A percentile compares a stretch with the other conserved stretches of the same genome.
These are phyloP conservation scores for Aciculoconidium aculeatum DNA, from an alignment of 805 yeast genomes.

Conservation along the genomic window DNA sequence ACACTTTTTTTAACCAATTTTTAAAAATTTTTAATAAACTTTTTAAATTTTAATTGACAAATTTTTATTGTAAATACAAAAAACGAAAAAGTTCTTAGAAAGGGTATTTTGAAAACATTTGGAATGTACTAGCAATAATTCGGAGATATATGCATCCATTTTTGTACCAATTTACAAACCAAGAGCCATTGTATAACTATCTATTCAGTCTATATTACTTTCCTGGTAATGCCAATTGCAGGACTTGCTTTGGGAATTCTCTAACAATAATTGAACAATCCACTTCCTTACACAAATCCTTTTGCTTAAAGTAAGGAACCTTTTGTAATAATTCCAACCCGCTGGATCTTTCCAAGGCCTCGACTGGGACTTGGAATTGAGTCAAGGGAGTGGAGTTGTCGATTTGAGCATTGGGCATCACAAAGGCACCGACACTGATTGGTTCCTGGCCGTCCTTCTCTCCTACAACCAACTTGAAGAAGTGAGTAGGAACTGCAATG, in stretches of 20 bases:
- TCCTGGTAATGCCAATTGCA: constrained; percentile 12
- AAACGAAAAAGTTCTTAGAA: too few species aligned
- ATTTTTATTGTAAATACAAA: too few species aligned
- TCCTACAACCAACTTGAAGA: constrained; percentile 85
- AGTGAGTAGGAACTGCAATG: constrained; percentile 96
- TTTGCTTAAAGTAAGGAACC: constrained; percentile 51
- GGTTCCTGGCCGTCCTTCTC: constrained; percentile 46
- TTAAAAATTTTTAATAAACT: too few species aligned
- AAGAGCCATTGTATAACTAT: constrained; percentile 1
- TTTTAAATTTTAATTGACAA: too few species aligned
- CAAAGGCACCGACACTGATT: constrained; percentile 85
- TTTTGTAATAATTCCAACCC: constrained; percentile 78
- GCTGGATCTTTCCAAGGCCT: constrained; percentile 79
- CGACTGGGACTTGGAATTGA: constrained; percentile 80
- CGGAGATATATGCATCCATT: not conserved
- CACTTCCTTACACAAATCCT: constrained; percentile 73
- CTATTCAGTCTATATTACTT: constrained; percentile 3
- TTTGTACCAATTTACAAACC: not conserved
- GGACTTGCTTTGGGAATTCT: constrained; percentile 55
- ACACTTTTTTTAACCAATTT: too few species aligned
- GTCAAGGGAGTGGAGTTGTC: constrained; percentile 65
- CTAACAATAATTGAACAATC: constrained; percentile 75
- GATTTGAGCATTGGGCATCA: constrained; percentile 81
- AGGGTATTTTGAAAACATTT: not conserved
- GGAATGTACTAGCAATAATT: not conserved